These are phyloP conservation scores for Arctium lappa DNA, from an alignment of 129 eudicot genomes.

Conservation along the genomic window DNA sequence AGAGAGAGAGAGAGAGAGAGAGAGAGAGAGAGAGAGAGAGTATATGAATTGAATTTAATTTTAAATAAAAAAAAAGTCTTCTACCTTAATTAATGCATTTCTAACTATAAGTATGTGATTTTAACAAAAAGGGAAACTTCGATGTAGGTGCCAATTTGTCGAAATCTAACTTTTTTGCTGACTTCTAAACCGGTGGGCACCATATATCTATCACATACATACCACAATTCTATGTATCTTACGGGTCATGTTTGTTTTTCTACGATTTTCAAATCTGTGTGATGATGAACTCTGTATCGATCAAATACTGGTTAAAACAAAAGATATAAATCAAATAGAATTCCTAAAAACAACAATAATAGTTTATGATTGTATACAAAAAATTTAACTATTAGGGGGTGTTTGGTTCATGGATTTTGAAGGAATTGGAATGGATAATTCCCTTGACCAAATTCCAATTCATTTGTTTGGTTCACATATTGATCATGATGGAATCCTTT, in stretches of 20 bases:
- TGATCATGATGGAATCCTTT: no score
- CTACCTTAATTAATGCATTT: background rate
- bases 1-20: no score
- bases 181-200: constrained; percentile 17
- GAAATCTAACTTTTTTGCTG: background rate
- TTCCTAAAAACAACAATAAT: background rate
- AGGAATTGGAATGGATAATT: no score
- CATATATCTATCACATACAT: background rate
- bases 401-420: no score
- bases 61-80: background rate
- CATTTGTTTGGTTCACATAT: no score
- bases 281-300: no score
- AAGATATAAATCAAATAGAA: background rate
- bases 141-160: background rate
- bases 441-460: no score
- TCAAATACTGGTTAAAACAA: background rate
- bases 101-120: background rate
- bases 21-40: no score
- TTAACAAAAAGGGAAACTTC: background rate
- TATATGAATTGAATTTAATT: background rate
- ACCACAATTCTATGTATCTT: background rate
- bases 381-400: no score
- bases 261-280: background rate
- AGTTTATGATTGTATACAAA: background rate
- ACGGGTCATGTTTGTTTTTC: background rate